Conservation (phyloP, 73 alveolate genomes). For the Symbiodinium pilosum region DNA sequence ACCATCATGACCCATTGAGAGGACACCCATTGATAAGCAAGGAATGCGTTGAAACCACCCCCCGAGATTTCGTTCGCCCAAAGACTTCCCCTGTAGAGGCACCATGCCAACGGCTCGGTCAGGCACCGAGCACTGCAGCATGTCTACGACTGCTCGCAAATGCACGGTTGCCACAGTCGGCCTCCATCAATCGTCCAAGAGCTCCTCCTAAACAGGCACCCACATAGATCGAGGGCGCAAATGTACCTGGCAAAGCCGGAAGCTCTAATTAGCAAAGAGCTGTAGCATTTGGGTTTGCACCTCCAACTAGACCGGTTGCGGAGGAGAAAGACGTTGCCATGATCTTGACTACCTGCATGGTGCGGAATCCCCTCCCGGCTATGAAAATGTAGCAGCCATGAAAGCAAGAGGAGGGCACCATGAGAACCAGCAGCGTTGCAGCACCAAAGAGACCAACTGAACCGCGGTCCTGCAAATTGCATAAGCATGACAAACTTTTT, state of each 20-base stretch:
- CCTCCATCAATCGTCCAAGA: conserved; percentile 61
- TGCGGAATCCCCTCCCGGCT: background rate
- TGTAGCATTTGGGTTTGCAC: background rate
- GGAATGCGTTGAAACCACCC: background rate
- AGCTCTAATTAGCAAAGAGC: too few relatives aligned
- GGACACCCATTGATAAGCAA: too few relatives aligned
- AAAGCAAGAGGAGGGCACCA: conserved; percentile 8
- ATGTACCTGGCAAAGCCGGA: conserved; percentile 16
- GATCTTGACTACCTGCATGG: background rate
- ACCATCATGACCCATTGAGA: too few relatives aligned
- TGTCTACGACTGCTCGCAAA: background rate
- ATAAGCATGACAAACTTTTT: too few relatives aligned
- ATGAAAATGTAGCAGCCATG: background rate
- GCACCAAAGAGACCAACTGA: conserved; percentile 64
- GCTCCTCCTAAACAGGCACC: conserved; percentile 85
- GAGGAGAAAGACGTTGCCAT: conserved; percentile 53
- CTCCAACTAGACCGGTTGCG: conserved; percentile 72
- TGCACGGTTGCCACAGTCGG: background rate
- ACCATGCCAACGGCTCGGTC: too few relatives aligned
- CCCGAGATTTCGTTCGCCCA: background rate
- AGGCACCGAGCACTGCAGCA: too few relatives aligned
- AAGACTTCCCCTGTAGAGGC: background rate
- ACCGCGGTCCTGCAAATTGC: conserved; percentile 80
- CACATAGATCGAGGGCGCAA: conserved; percentile 72
- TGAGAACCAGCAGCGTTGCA: conserved; percentile 35